A percentile compares a stretch with the other conserved stretches of the same genome.
Evolutionary conservation across 495 filamentous ascomycete genomes (phyloP).

Genomic region (Talaromyces stipitatus): DNA sequence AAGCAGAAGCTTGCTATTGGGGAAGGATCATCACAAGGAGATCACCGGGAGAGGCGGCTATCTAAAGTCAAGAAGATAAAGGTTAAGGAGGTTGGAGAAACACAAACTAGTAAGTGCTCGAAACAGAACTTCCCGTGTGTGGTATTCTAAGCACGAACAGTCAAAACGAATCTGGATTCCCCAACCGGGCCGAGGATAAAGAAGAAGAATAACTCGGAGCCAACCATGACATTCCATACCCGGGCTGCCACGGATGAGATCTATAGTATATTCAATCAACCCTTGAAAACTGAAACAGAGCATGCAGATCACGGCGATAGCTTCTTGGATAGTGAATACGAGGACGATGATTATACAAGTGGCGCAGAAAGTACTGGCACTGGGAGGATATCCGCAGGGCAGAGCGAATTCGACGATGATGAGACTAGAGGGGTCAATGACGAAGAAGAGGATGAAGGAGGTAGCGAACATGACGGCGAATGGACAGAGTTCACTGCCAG

Average conservation of each 20-base stretch:
- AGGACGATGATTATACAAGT: constrained; percentile 72
- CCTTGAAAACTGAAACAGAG: constrained; percentile 52
- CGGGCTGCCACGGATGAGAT: constrained; percentile 94
- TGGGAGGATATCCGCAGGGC: constrained; percentile 53
- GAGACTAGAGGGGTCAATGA: constrained; percentile 29
- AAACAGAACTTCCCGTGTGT: background rate
- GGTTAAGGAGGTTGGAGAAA: constrained; percentile 69
- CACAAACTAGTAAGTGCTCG: constrained; percentile 65
- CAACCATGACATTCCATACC: constrained; percentile 96
- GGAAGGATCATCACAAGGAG: constrained; percentile 13
- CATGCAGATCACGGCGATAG: constrained; percentile 30
- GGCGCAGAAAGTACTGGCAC: constrained; percentile 77
- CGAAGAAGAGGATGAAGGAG: constrained; percentile 31
- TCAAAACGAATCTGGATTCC: constrained; percentile 88
- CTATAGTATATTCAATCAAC: constrained; percentile 92
- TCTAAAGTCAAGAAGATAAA: constrained; percentile 58
- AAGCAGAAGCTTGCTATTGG: constrained; percentile 22
- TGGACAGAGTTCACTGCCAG: constrained; percentile 81
- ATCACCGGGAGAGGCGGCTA: constrained; percentile 24
- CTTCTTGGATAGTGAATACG: constrained; percentile 47
- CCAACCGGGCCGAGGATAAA: constrained; percentile 70
- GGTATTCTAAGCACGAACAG: constrained; percentile 33
- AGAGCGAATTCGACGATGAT: constrained; percentile 59
- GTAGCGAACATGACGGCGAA: constrained; percentile 50
- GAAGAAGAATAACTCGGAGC: constrained; percentile 67